These are phyloP conservation scores for Kregervanrija pseudodelftensis DNA, from an alignment of 805 yeast species.

Conservation along the genomic window DNA sequence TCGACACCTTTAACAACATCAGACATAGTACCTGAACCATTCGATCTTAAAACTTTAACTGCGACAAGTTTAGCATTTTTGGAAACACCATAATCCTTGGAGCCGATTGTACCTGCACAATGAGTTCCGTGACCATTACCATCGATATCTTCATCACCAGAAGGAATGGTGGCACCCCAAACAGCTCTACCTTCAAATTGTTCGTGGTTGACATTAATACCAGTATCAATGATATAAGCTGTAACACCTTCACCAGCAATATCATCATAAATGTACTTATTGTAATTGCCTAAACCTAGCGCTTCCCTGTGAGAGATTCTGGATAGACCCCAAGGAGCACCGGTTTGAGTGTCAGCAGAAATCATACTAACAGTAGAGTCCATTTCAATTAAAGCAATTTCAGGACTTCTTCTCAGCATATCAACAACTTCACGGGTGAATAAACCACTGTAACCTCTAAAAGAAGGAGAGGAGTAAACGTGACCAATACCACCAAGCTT, in stretches of 20 bases:
- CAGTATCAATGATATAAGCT: slow-evolving; percentile 85
- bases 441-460: slow-evolving; percentile 80
- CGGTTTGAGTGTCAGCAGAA: slow-evolving; percentile 62
- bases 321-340: slow-evolving; percentile 94
- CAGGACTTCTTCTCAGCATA: slow-evolving; percentile 50
- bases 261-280: slow-evolving; percentile 64
- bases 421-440: slow-evolving; percentile 73
- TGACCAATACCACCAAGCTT: slow-evolving; percentile 50
- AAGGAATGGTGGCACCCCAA: slow-evolving; percentile 82
- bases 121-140: slow-evolving; percentile 96
- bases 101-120: slow-evolving; percentile 93
- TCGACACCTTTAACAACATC: slow-evolving; percentile 83
- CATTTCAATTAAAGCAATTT: slow-evolving; percentile 56
- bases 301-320: slow-evolving; percentile 80
- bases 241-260: slow-evolving; percentile 81
- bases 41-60: slow-evolving; percentile 73
- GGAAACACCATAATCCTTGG: slow-evolving; percentile 75
- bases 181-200: slow-evolving; percentile 80
- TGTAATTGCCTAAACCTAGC: slow-evolving; percentile 59
- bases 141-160: slow-evolving; percentile 62
- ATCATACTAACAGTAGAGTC: slow-evolving; percentile 65
- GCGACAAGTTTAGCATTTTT: slow-evolving; percentile 75
- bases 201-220: slow-evolving; percentile 65
- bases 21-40: slow-evolving; percentile 79
- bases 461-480: slow-evolving; percentile 50